Evolutionary conservation across 2,329 filamentous ascomycete genomes (phyloP).

Genomic region (Aureobasidium sp.): DNA sequence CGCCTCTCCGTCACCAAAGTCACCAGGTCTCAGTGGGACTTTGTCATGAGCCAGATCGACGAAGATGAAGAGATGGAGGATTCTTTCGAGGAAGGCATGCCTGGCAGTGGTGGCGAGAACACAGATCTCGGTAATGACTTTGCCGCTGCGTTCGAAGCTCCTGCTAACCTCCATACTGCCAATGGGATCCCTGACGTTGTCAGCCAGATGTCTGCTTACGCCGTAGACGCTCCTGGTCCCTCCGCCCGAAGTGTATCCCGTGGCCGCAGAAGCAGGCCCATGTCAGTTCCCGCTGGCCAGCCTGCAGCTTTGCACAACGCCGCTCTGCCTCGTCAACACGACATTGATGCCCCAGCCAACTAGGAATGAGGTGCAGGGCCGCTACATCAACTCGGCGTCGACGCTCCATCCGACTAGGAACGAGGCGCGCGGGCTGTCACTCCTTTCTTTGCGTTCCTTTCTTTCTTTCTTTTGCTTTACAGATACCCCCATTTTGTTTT

Average conservation of each 20-base stretch:
- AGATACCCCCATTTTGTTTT: not conserved
- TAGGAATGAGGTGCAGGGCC: not conserved
- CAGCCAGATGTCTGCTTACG: not conserved
- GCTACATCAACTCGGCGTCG: not conserved
- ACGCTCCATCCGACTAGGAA: not conserved
- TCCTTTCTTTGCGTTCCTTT: not conserved
- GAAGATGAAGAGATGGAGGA: conserved; percentile 17
- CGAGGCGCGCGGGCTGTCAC: not conserved
- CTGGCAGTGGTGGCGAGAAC: not conserved
- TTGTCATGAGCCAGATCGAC: conserved; percentile 40
- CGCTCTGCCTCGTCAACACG: not conserved
- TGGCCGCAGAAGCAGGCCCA: not conserved
- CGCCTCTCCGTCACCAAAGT: conserved; percentile 74
- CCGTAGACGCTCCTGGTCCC: not conserved
- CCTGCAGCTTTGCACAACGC: not conserved
- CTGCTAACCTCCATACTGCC: not conserved
- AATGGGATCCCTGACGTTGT: not conserved
- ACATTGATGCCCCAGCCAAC: not conserved
- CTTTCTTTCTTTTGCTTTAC: not conserved
- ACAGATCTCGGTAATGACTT: conserved; percentile 11
- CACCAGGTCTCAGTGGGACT: conserved; percentile 55
- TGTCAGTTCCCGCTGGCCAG: not conserved
- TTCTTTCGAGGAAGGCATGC: not conserved
- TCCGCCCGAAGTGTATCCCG: not conserved
- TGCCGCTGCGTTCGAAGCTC: conserved; percentile 13